Conservation (phyloP, 2,329 filamentous ascomycete genomes). For the Helotiales sp. region DNA sequence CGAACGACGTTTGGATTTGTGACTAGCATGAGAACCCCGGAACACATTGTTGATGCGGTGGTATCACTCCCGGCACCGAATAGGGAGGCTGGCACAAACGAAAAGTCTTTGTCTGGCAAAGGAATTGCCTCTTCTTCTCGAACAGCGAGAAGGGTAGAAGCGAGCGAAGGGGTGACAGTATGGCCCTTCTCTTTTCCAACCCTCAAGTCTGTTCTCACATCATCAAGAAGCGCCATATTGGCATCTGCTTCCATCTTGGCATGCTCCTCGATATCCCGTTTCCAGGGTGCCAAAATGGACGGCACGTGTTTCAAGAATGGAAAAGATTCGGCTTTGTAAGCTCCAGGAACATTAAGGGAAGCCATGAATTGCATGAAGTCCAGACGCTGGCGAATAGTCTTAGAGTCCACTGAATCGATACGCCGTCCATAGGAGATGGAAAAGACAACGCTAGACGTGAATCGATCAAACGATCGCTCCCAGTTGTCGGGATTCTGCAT, state of each 20-base stretch:
- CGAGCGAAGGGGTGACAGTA: slow-evolving; percentile 44
- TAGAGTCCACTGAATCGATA: slow-evolving; percentile 52
- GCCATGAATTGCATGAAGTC: slow-evolving; percentile 55
- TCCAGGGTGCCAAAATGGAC: slow-evolving; percentile 38
- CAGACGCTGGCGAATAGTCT: slow-evolving; percentile 53
- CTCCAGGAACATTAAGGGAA: slow-evolving; percentile 50
- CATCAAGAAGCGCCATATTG: slow-evolving; percentile 39
- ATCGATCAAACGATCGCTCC: slow-evolving; percentile 53
- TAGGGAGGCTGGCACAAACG: slow-evolving; percentile 43
- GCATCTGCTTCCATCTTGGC: slow-evolving; percentile 30
- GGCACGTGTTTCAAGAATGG: slow-evolving; percentile 43
- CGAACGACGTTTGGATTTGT: slow-evolving; percentile 46
- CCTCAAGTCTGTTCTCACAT: slow-evolving; percentile 39
- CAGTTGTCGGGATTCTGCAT: slow-evolving; percentile 48
- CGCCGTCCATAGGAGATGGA: slow-evolving; percentile 57
- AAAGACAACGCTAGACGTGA: slow-evolving; percentile 55
- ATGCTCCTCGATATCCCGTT: slow-evolving; percentile 34
- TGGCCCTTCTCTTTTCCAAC: slow-evolving; percentile 33
- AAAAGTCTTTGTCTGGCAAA: slow-evolving; percentile 38
- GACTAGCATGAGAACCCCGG: slow-evolving; percentile 46
- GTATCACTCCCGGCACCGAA: slow-evolving; percentile 49
- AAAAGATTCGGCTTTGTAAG: slow-evolving; percentile 46
- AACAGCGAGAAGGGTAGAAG: slow-evolving; percentile 39
- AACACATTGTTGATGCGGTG: slow-evolving; percentile 43
- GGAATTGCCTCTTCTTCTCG: slow-evolving; percentile 36